phyloP scores from a whole-genome alignment of 441 rosid genomes.

The Croton laevigatus region DNA sequence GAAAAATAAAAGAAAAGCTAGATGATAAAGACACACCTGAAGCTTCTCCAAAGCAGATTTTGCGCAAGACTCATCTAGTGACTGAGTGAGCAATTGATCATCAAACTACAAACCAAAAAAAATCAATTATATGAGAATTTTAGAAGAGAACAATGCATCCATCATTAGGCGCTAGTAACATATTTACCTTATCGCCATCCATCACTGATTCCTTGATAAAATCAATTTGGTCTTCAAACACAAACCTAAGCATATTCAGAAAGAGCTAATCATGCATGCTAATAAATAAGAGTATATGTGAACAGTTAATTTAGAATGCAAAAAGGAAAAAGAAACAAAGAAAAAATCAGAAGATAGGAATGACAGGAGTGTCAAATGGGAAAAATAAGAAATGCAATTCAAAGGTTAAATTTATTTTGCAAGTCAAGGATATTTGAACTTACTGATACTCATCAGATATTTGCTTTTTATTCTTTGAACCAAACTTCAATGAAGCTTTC shows the following conservation, averaged over 20 bases:
- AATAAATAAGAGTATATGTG: not conserved
- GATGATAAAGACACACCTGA: slow-evolving; percentile 45
- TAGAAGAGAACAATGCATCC: slow-evolving; percentile 9
- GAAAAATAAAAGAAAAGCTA: slow-evolving; percentile 9
- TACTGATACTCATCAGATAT: slow-evolving; percentile 74
- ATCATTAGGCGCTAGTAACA: slow-evolving; percentile 11
- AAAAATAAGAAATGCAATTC: not conserved
- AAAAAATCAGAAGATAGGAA: not conserved
- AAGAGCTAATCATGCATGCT: not conserved
- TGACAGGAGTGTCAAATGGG: not conserved
- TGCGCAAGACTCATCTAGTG: slow-evolving; percentile 41
- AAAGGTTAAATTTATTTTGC: not conserved
- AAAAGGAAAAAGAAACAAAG: not conserved
- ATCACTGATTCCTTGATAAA: slow-evolving; percentile 77
- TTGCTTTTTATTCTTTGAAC: slow-evolving; percentile 77
- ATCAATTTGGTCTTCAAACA: slow-evolving; percentile 88
- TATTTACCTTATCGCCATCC: slow-evolving; percentile 77
- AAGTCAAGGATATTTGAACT: slow-evolving; percentile 25
- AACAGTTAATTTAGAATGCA: not conserved
- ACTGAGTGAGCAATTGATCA: slow-evolving; percentile 37
- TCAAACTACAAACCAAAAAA: slow-evolving; percentile 51
- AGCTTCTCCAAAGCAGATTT: slow-evolving; percentile 76
- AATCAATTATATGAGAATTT: slow-evolving; percentile 15
- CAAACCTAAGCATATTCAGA: slow-evolving; percentile 44
- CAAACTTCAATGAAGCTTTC: slow-evolving; percentile 75